phyloP scores from a whole-genome alignment of 768 basidiomycete genomes.

The Phylloporus sp. region DNA sequence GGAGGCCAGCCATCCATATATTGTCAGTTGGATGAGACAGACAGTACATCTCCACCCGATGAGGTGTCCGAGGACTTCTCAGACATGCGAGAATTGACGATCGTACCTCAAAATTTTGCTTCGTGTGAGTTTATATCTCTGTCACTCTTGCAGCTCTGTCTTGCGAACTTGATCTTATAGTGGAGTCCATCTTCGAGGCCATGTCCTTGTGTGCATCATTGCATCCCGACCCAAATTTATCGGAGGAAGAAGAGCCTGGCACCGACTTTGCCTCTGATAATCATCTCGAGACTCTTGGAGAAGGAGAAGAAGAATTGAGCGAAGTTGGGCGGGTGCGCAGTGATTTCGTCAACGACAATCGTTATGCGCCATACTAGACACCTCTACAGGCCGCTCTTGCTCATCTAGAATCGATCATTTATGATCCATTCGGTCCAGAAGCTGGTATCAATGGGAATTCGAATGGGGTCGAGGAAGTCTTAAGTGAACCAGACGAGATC shows the following conservation, averaged over 20 bases:
- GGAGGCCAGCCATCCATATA: constrained; percentile 67
- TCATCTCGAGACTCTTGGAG: constrained; percentile 48
- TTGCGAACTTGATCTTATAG: constrained; percentile 35
- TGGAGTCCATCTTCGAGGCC: constrained; percentile 83
- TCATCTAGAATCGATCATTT: constrained; percentile 79
- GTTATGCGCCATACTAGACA: constrained; percentile 84
- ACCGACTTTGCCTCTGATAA: constrained; percentile 53
- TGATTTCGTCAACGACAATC: constrained; percentile 72
- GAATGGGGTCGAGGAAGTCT: constrained; percentile 13
- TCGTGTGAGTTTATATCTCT: constrained; percentile 49
- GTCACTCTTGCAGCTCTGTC: not conserved
- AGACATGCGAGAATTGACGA: constrained; percentile 76
- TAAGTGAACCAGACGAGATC: constrained; percentile 12
- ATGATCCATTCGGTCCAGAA: constrained; percentile 40
- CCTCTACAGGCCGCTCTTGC: constrained; percentile 68
- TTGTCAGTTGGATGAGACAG: constrained; percentile 87
- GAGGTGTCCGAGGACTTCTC: constrained; percentile 35
- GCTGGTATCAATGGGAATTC: constrained; percentile 14
- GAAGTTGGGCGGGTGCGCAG: constrained; percentile 93
- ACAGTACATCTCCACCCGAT: constrained; percentile 31
- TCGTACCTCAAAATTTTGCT: constrained; percentile 57
- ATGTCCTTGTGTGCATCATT: constrained; percentile 81
- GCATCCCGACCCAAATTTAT: constrained; percentile 62
- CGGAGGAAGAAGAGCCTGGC: constrained; percentile 46
- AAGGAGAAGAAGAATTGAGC: constrained; percentile 69